Evolutionary conservation across 192 early-diverging fungal species (phyloP), one percentile per base, ranked within the genome.

Genomic region (Diversispora eburnea): DNA sequence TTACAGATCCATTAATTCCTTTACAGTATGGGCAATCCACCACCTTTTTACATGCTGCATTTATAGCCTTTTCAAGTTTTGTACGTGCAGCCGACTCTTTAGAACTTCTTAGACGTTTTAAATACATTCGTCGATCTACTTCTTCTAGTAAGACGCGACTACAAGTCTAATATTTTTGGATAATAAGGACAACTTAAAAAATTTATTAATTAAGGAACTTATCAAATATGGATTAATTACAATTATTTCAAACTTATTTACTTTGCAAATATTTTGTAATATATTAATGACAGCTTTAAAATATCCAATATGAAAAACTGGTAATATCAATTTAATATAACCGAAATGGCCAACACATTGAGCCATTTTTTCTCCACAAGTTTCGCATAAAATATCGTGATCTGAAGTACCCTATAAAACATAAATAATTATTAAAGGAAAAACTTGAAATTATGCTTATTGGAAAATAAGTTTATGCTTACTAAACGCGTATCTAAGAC

Each of bases 311-410:
- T 99, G 98, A 77, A 98, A 99, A 20, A 99, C 93, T 5, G 98
- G 98, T 59, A 98, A 81, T 51, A 90, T 91, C 8, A 99, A 85
- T 60, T 93, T 90, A 43, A 99, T 85, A 73, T 94, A 92, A 17
- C 96, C 98, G 85, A 90, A 99, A 84, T 99, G 98, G 45, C 98
- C 98, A 22, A 95, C 89, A 81, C 98, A 99, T 60, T 97, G 93
- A 76, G 91, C 83, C 76, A 93, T 84, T 69, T 84, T 84, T 77
- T 91, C 85, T 20, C 90, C 90, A 76, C 98, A 99, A 12, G 98
- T 99, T 62, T 94, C 88, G 83, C 98, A 99, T 4, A 78, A 82
- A 25, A 84, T 84, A n/a, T 79, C 77, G 77, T 97, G 97, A 77
- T 93, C 90, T 3, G 94, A 91, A 7, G 91, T 88, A 60, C 96